Percentiles rank a stretch among this genome's conserved stretches.
Conservation (phyloP, 2,329 filamentous ascomycete species). For the Sphaerulina musiva region DNA sequence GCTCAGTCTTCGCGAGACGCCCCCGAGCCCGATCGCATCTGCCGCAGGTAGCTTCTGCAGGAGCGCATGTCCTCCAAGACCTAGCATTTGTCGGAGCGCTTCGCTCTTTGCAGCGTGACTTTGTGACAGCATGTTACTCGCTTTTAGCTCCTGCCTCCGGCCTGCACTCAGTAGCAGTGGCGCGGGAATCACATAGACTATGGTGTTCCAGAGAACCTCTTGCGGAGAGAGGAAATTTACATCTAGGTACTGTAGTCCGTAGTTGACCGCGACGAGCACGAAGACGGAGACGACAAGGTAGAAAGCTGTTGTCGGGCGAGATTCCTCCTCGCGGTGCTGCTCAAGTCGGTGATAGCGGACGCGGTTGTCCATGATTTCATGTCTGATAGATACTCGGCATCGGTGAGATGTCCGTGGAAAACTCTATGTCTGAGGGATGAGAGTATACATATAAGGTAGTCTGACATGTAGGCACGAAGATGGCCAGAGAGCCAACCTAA, state of each 20-base stretch:
- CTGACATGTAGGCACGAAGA: background rate
- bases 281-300: constrained; percentile 24
- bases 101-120: constrained; percentile 36
- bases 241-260: constrained; percentile 28
- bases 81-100: constrained; percentile 34
- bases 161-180: constrained; percentile 53
- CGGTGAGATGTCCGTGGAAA: background rate
- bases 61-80: constrained; percentile 35
- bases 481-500: background rate
- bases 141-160: constrained; percentile 27
- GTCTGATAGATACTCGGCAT: constrained; percentile 8
- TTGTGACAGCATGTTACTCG: constrained; percentile 29
- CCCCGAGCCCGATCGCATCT: constrained; percentile 25
- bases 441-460: background rate
- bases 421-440: background rate
- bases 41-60: constrained; percentile 34
- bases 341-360: constrained; percentile 17
- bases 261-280: constrained; percentile 30
- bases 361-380: constrained; percentile 21
- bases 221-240: constrained; percentile 36
- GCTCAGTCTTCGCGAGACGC: constrained; percentile 30
- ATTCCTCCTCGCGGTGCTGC: background rate
- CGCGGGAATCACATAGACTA: constrained; percentile 54
- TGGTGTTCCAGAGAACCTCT: constrained; percentile 54
- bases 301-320: constrained; percentile 17